Evolutionary conservation across 2,329 filamentous ascomycete species (phyloP), one percentile per base, ranked within the genome.

Genomic region (Didymella lethalis): DNA sequence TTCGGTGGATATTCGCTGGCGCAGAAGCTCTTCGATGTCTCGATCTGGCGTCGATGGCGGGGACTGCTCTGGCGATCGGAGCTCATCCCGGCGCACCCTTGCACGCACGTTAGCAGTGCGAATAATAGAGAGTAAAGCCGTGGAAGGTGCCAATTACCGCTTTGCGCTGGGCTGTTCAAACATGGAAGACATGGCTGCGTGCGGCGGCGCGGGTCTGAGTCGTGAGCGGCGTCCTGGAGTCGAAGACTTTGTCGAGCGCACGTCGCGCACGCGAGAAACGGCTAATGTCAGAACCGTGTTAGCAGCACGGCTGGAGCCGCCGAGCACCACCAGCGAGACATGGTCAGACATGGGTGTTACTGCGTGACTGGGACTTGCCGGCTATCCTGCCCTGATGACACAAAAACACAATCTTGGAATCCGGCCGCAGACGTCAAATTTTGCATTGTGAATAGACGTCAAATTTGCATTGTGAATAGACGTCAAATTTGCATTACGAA

Each of bases 21-120:
- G 73, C 29, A 77, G 59, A 29, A 75, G 69, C 29, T 71, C 67
- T 29, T 70, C 64, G 31, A 77, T 54, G 41, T 64, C 66, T 47
- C 72, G 70, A 46, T 76, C 75, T 12, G 75, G 75, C 12, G 75
- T 74, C 25, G 72, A 75, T 53, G 69, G 72, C 6, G 72, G 68
- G 11, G 75, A 76, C 10, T 70, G 68, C 29, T 57, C 57, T 38
- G 74, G 73, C 26, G 75, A 77, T 26, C 70, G 63, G 10, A 78
- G 75, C 44, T 77, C 73, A 20, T 70, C 59, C 48, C 75, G 75
- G 54, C 73, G 70, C 26, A 77, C 67, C 41, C 74, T 77, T 40
- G 28, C 32, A 7, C 26, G 46, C 49, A 53, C 20, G 44, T 51
- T 45, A 48, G 44, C 34, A 44, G 14, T n/a, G 25, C 26, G 4